These are phyloP conservation scores for Poteriospumella lacustris DNA, from an alignment of 108 stramenopile genomes.

Conservation along the genomic window DNA sequence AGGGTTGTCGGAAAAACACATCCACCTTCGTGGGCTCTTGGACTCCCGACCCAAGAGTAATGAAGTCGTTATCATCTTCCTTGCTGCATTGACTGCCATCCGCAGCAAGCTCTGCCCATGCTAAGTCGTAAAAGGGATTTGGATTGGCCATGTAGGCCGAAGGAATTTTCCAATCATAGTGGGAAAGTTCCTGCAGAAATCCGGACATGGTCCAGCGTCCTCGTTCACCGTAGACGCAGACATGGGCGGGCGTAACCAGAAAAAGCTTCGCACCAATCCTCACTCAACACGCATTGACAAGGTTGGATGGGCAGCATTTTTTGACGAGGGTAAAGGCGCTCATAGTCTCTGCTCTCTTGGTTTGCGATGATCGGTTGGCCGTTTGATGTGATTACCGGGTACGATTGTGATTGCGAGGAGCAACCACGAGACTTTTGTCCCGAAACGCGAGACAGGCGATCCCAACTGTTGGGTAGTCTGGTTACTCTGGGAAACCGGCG, in stretches of 20 bases:
- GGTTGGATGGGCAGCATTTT: not conserved
- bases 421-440: too few species aligned
- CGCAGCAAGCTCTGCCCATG: not conserved
- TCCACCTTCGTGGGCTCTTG: not conserved
- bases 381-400: too few species aligned
- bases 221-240: not conserved
- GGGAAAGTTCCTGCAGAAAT: not conserved
- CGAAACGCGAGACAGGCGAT: too few species aligned
- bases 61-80: not conserved
- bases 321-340: not conserved
- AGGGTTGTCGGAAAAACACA: not conserved
- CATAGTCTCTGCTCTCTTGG: too few species aligned
- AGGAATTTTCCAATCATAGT: not conserved
- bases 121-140: not conserved
- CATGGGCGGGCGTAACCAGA: not conserved
- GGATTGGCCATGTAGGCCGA: not conserved
- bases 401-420: too few species aligned
- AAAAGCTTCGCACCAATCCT: not conserved
- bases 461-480: too few species aligned
- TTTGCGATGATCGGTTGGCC: too few species aligned
- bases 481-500: too few species aligned
- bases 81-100: not conserved
- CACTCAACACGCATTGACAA: not conserved
- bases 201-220: not conserved
- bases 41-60: not conserved